These are phyloP conservation scores for Eimeria mitis DNA, from an alignment of 169 alveolate species.

Conservation along the genomic window DNA sequence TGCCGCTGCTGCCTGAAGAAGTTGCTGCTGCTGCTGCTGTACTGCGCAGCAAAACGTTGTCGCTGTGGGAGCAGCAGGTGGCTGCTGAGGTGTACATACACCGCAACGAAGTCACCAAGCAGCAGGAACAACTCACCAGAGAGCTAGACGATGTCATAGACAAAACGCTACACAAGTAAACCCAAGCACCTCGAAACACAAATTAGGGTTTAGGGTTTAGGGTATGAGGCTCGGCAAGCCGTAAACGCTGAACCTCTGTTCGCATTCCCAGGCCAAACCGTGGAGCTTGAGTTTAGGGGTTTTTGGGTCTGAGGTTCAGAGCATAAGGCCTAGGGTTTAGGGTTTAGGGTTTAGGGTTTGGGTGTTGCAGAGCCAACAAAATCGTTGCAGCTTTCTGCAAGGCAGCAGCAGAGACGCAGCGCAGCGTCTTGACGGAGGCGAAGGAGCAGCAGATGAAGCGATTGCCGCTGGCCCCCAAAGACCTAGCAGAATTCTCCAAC, in stretches of 20 bases:
- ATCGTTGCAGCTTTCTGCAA: constrained; percentile 6
- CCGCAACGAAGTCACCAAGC: constrained; percentile 23
- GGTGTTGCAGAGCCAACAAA: background rate
- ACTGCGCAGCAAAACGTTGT: constrained; percentile 33
- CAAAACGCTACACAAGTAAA: constrained; percentile 17
- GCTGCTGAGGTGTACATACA: constrained; percentile 74
- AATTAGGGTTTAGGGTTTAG: constrained; percentile 18
- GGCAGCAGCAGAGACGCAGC: background rate
- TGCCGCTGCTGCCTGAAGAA: constrained; percentile 58
- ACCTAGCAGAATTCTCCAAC: constrained; percentile 49
- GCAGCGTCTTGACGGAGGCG: constrained; percentile 6
- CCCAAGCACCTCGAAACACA: no score
- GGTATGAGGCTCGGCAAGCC: background rate
- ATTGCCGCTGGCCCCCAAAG: constrained; percentile 70
- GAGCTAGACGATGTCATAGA: background rate
- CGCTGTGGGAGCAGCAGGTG: constrained; percentile 38
- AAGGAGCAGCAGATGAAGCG: constrained; percentile 54
- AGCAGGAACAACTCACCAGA: constrained; percentile 27
- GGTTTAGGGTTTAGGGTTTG: constrained; percentile 21
- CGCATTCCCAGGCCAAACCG: no score
- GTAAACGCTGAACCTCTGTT: no score
- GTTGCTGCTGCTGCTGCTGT: constrained; percentile 48
- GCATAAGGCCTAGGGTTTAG: constrained; percentile 26
- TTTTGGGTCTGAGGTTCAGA: background rate
- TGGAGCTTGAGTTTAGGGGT: background rate